Evolutionary conservation across 768 basidiomycete species (phyloP), one percentile per base, ranked within the genome.

Genomic region (Suillus alpinus): DNA sequence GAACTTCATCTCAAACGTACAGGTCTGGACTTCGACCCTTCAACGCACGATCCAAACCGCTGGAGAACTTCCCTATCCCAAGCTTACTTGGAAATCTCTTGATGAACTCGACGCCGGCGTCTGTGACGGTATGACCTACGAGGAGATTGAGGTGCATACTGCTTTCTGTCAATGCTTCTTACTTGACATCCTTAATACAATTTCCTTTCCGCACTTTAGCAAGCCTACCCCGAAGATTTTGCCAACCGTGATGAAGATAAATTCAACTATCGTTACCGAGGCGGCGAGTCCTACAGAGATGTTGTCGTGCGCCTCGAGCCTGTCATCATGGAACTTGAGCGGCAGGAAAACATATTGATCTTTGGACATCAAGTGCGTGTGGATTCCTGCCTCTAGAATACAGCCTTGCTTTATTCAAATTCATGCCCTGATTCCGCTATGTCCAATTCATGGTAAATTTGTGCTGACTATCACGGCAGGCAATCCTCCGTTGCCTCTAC

Each of bases 1-100:
- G 7, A 59, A 39, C 26, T 23, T 55, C 50, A 31, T 34, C 18
- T 56, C n/a, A 26, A 32, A 34, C 26, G 39, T 43, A 23, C 63
- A 95, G 93, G 92, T 98, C 32, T 99, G 97, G 97, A 99, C 97
- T 3, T 98, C 96, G n/a, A 99, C 97, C 0, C 80, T 99, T 56
- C 83, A 87, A 62, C 83, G 95, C 29, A 99, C 96, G 18, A 91
- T 93, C 18, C 94, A 98, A 71, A 99, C 96, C 0, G 95, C 86
- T 3, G 83, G 87, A 41, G 66, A 83, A 63, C 80, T 99, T 18
- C 87, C 90, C 1, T 98, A 94, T 70, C 81, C 88, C 50, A 97
- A 98, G 68, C 78, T 98, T 64, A 98, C 96, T 3, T 99, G 97
- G 97, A 99, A 99, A 73, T 94, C 94, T 1, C 77, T 99, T 57